Base-by-base conservation (phyloP, 176 grass and related monocot species). In the Zizania latifolia region DNA sequence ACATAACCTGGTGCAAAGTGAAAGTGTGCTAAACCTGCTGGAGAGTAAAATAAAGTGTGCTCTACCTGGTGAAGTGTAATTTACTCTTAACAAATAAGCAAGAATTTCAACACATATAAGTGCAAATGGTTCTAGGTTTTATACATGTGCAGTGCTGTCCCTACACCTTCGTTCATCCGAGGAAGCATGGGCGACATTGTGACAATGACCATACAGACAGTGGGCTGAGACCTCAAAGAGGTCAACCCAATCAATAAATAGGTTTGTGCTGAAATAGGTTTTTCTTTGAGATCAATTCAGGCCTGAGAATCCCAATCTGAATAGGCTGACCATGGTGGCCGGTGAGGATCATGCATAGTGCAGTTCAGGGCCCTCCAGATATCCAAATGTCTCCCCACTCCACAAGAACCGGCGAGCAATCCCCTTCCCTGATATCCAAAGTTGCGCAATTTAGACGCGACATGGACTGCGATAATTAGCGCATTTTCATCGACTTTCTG, bases 291-390 rank as follows among this genome's bases (percentile, higher is more conserved):
- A 58, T 68, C 10, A 57, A 27, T 23, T 57, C 63, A 21, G 23
- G 24, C 24, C 23, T 14, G 60, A 66, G 23, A 32, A 11, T 9
- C 35, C 41, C 43, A 35, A 4, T 55, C 29, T 77, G 36, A 71
- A 71, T 38, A 58, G 44, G 5, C 46, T 62, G 33, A 56, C 17
- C 56, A 77, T 33, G 57, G 58, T 63, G 21, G 22, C 13, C 27
- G 27, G 36, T 54, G 33, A 72, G 75, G 35, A 58, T 58, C 68
- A 86, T 71, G 46, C 34, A 1, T 69, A 56, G 62, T 55, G 63
- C 59, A 79, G 29, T 34, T 37, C 50, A 50, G 76, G 76, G 8
- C 31, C 76, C 60, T 85, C 51, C 17, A 68, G 40, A 58, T 64
- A 77, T 63, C 56, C 26, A 64, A 57, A 58, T 70, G 33, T 38